A percentile compares a stretch with the other conserved stretches of the same genome.
phyloP scores from a whole-genome alignment of 768 basidiomycete species.

The Tylopilus rubrobrunneus region DNA sequence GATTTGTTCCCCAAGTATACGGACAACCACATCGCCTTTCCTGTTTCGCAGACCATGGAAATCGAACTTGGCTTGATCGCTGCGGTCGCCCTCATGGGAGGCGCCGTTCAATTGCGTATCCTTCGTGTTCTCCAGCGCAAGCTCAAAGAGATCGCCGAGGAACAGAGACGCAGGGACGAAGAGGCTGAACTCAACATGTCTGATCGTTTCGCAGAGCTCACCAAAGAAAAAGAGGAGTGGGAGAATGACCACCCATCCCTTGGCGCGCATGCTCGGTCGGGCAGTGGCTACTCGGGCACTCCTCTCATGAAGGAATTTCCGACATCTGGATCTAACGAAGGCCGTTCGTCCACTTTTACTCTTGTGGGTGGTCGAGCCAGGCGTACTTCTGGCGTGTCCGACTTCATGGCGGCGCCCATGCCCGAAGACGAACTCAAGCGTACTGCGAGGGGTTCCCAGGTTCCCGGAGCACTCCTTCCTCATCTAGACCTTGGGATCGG shows the following conservation, averaged over 20 bases:
- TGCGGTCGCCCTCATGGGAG: slow-evolving; percentile 80
- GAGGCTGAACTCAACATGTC: slow-evolving; percentile 76
- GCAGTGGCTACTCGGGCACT: slow-evolving; percentile 59
- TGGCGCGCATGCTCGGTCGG: slow-evolving; percentile 55
- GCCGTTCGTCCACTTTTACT: slow-evolving; percentile 42
- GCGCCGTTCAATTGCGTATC: slow-evolving; percentile 86
- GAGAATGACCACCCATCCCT: slow-evolving; percentile 77
- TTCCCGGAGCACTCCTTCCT: slow-evolving; percentile 53
- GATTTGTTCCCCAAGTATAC: slow-evolving; percentile 75
- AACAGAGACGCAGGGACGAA: slow-evolving; percentile 66
- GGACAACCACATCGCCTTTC: slow-evolving; percentile 65
- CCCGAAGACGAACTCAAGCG: slow-evolving; percentile 60
- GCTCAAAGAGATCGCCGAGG: slow-evolving; percentile 73
- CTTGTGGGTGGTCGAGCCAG: slow-evolving; percentile 53
- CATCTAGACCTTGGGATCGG: slow-evolving; percentile 71
- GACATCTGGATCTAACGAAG: slow-evolving; percentile 44
- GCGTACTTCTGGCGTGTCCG: slow-evolving; percentile 65
- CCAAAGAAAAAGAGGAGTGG: slow-evolving; percentile 78
- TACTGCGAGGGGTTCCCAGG: slow-evolving; percentile 46
- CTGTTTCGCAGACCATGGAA: slow-evolving; percentile 86
- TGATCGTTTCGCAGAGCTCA: slow-evolving; percentile 57
- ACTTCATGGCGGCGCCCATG: slow-evolving; percentile 61
- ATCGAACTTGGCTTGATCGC: slow-evolving; percentile 89
- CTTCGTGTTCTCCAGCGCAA: slow-evolving; percentile 76
- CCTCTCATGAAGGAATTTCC: slow-evolving; percentile 68